These are phyloP conservation scores for Globisporangium abappressorium DNA, from an alignment of 352 stramenopile genomes.

Conservation along the genomic window DNA sequence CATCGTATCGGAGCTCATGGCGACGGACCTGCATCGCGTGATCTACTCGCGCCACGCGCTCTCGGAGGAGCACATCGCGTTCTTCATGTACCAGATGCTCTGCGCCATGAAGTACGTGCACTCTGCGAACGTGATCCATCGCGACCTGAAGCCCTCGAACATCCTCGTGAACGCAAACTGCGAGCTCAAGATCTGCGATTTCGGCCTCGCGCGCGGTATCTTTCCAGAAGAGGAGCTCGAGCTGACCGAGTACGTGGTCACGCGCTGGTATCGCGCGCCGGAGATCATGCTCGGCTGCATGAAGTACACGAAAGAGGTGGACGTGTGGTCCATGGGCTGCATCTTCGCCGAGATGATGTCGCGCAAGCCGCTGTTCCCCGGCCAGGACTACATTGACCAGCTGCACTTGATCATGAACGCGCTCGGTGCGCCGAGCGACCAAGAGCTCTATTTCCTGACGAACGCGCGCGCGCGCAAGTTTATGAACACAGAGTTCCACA, in stretches of 20 bases:
- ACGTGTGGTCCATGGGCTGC: conserved; percentile 97
- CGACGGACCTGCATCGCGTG: conserved; percentile 87
- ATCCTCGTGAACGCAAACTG: conserved; percentile 94
- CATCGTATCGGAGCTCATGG: conserved; percentile 90
- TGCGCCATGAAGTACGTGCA: conserved; percentile 93
- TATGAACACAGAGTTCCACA: conserved; percentile 81
- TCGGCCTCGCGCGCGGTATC: conserved; percentile 84
- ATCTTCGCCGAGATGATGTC: conserved; percentile 99
- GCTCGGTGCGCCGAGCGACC: conserved; percentile 92
- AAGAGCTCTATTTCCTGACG: conserved; percentile 97
- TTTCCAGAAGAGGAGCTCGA: conserved; percentile 26
- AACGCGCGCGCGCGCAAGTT: conserved; percentile 86
- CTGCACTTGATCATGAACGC: conserved; percentile 97
- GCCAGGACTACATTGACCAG: conserved; percentile 93
- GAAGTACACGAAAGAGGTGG: conserved; percentile 85
- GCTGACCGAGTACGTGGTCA: conserved; percentile 90
- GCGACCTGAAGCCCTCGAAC: conserved; percentile 98
- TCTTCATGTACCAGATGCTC: conserved; percentile 91
- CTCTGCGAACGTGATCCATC: conserved; percentile 92
- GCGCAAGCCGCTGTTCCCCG: conserved; percentile 97
- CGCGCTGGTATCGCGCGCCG: conserved; percentile 17
- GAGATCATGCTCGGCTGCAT: conserved; percentile 56
- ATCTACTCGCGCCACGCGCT: conserved; percentile 88
- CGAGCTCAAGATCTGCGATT: conserved; percentile 91
- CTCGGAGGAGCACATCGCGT: conserved; percentile 83